A percentile compares a stretch with the other conserved stretches of the same genome.
phyloP scores from a whole-genome alignment of 2,329 filamentous ascomycete genomes.

The Thelonectria rubi region DNA sequence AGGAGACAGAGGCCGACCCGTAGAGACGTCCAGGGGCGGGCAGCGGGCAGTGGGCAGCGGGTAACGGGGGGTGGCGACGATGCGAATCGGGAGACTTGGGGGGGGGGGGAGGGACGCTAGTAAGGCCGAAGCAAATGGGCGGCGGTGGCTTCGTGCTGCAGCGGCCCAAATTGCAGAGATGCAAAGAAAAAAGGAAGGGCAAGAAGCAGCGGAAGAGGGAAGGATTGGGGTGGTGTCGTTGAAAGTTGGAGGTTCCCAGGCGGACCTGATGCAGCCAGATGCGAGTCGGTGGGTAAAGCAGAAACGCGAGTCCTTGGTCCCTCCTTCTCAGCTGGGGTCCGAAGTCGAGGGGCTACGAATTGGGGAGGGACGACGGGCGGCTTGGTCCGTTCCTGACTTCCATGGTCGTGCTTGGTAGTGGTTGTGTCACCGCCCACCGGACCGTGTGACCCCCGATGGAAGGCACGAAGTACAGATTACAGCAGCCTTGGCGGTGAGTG shows the following conservation, averaged over 20 bases:
- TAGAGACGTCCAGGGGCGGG: constrained; percentile 37
- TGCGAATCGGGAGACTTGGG: constrained; percentile 18
- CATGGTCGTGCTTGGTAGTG: neutral
- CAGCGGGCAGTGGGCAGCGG: constrained; percentile 36
- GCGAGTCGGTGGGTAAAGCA: neutral
- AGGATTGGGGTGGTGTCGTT: neutral
- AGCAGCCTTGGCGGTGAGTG: constrained; percentile 4
- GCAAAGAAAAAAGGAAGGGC: constrained; percentile 4
- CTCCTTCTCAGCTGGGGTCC: constrained; percentile 24
- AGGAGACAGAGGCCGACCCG: constrained; percentile 26
- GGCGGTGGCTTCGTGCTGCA: neutral
- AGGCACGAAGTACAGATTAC: constrained; percentile 7
- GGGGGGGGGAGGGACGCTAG: constrained; percentile 14
- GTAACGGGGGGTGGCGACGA: constrained; percentile 24
- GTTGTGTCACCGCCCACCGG: constrained; percentile 1
- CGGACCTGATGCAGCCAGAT: neutral
- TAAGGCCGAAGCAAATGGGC: constrained; percentile 15
- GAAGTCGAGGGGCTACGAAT: constrained; percentile 25
- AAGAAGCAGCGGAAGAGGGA: neutral
- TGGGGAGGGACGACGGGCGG: constrained; percentile 28
- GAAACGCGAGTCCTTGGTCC: neutral
- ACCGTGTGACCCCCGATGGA: neutral
- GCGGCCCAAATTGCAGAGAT: constrained; percentile 5
- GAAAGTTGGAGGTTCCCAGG: neutral
- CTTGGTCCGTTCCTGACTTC: constrained; percentile 25